A percentile compares a stretch with the other conserved stretches of the same genome.
Conservation (phyloP, 1,284 basidiomycete genomes). For the Heterobasidion parviporum region DNA sequence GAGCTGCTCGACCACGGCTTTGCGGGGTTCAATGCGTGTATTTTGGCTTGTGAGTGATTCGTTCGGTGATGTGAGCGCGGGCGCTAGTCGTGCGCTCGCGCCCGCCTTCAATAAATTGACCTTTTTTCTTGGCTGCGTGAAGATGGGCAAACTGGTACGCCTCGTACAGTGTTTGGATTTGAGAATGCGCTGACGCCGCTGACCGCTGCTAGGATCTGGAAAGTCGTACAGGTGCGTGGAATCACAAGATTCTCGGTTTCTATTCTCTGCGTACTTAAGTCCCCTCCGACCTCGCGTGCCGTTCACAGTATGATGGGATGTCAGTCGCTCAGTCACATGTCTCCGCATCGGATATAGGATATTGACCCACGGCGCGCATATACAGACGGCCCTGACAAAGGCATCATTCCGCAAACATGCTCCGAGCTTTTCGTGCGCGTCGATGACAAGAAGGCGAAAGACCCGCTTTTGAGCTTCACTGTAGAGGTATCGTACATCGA, state of each 20-base stretch:
- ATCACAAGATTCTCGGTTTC: background rate
- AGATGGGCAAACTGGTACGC: slow-evolving; percentile 85
- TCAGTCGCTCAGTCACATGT: slow-evolving; percentile 35
- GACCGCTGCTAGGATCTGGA: slow-evolving; percentile 69
- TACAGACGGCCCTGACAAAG: slow-evolving; percentile 90
- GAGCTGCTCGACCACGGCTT: slow-evolving; percentile 95
- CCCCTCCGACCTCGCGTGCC: background rate
- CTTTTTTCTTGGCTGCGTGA: background rate
- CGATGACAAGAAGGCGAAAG: slow-evolving; percentile 51
- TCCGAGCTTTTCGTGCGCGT: slow-evolving; percentile 87
- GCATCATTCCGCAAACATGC: slow-evolving; percentile 95
- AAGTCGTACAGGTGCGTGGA: slow-evolving; percentile 76
- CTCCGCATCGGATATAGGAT: background rate
- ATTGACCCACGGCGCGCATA: slow-evolving; percentile 10
- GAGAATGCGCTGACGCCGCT: slow-evolving; percentile 5
- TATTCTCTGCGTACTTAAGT: background rate
- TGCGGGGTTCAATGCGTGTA: slow-evolving; percentile 95
- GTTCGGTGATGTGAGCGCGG: background rate
- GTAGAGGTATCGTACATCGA: slow-evolving; percentile 99
- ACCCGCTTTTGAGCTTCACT: slow-evolving; percentile 72
- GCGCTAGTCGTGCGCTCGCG: too few relatives aligned
- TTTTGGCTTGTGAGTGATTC: slow-evolving; percentile 82
- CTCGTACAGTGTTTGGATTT: slow-evolving; percentile 5
- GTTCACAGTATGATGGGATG: slow-evolving; percentile 92
- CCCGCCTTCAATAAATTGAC: background rate